A percentile compares a stretch with the other conserved stretches of the same genome.
Conservation (phyloP, 2,329 filamentous ascomycete genomes). For the Pestalotiopsis fici region DNA sequence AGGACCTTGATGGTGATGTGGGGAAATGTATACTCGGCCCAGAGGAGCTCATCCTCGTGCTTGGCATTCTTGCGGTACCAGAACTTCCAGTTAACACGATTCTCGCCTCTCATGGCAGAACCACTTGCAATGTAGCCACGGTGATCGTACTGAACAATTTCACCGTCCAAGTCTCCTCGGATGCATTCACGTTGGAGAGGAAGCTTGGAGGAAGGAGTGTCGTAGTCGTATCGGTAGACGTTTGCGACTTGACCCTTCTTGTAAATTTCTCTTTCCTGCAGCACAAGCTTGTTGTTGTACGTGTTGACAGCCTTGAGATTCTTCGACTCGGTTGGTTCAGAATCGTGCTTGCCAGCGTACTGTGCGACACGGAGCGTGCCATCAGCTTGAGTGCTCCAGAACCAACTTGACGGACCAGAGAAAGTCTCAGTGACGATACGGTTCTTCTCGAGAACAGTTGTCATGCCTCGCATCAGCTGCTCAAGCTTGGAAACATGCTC, state of each 20-base stretch:
- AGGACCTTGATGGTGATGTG: slow-evolving; percentile 6
- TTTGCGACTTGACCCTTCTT: neutral
- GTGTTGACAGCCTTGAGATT: slow-evolving; percentile 1
- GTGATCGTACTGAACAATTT: neutral
- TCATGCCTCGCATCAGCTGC: slow-evolving; percentile 2
- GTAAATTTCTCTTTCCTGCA: neutral
- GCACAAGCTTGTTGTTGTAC: neutral
- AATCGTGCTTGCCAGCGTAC: neutral
- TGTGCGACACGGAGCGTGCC: neutral
- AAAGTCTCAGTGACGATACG: neutral
- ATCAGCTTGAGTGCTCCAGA: neutral
- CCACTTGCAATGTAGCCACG: slow-evolving; percentile 1
- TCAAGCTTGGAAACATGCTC: neutral
- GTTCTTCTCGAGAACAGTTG: slow-evolving; percentile 5
- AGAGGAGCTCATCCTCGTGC: slow-evolving; percentile 5
- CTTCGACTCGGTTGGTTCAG: neutral
- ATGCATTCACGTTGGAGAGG: neutral
- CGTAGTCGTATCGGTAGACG: neutral
- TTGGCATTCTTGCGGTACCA: slow-evolving; percentile 1
- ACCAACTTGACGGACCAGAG: neutral
- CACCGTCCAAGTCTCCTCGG: neutral
- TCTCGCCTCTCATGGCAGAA: slow-evolving; percentile 2
- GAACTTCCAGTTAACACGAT: slow-evolving; percentile 2
- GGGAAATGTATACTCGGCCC: slow-evolving; percentile 7
- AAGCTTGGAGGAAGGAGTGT: neutral